Evolutionary conservation across 2,329 filamentous ascomycete species (phyloP), one percentile per base, ranked within the genome.

Genomic region (Calonectria pseudoreteaudii): DNA sequence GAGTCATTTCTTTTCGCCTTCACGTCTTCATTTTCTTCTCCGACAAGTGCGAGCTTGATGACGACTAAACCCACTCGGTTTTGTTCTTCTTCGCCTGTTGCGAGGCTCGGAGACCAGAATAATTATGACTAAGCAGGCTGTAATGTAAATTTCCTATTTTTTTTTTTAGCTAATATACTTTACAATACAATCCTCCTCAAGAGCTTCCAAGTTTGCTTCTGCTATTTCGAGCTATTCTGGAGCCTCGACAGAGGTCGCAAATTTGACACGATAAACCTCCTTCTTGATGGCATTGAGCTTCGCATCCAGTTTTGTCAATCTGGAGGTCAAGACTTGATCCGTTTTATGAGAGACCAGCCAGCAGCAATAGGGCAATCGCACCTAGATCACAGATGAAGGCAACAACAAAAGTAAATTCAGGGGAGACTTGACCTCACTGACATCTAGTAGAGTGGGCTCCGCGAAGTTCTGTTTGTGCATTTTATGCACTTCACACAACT

Each of bases 1-100:
- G 85, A 0, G 86, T 88, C 80, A 87, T 89, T 53, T 85, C 81
- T 73, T 88, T 89, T 56, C 84, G 71, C 26, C 77, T 82, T 28
- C 84, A 83, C 53, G 84, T 77, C 70, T 86, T 78, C 1, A 86
- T 74, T 18, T 70, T 75, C 2, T 81, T 31, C 28, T 82, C 80
- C 8, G 56, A 60, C 0, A 76, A 52, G 30, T 81, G 44, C 0
- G 80, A 75, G 2, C 80, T 68, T 18, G 76, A 77, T n/a, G 80
- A 11, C 1, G 52, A 52, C 2, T 52, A 66, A 6, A 31, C 11
- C 9, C 58, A 31, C 0, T 47, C 77, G 0, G 69, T 31, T n/a
- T 81, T 73, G 10, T 11, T 44, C 26, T 77, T 72, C 30, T 80
- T 64, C 20, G 82, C 68, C 20, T 80, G 69, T 11, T 81, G 80